Evolutionary conservation across 345 rosid species (phyloP), one percentile per base, ranked within the genome.

Genomic region (Citrus australasica): DNA sequence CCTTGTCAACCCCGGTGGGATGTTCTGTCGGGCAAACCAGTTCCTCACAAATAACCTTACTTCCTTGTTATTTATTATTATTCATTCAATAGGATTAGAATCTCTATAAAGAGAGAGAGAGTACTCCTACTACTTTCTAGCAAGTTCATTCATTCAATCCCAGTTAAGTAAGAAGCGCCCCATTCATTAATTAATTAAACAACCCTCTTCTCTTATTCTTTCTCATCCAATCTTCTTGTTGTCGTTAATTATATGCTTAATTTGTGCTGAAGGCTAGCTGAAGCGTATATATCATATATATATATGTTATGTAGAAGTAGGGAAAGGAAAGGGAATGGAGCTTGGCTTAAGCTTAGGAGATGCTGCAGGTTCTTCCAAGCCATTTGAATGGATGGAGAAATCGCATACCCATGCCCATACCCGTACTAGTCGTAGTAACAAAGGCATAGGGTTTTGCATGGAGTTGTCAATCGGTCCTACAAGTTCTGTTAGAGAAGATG

Each of bases 331-430:
- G 13, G 60, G 40, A 13, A 83, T 83, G 85, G 85, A 83, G 74
- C 85, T 83, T 55, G 83, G 81, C 30, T 74, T 83, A 30, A 76
- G 81, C 68, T 74, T 82, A 53, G 84, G 84, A 24, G 79, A 82
- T 14, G 58, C 84, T 25, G 68, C 81, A 21, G 58, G 58, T 14
- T 53, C 58, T 53, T 46, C 51, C 16, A 81, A 81, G 71, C 25
- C 82, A 7, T 68, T 79, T 33, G 78, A 48, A 21, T 71, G 51
- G 76, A 67, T 83, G 61, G 82, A 83, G 7, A 83, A 76, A 27
- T 25, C 80, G 24, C 75, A 66, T 16, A 48, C 48, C 14, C 51
- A 13, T 46, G 14, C 51, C 16, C 51, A 9, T 1, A 56, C 17
- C 51, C 51, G 9, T 2, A 56, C 60, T 7, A 48, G 14, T 35